phyloP scores from a whole-genome alignment of 2,329 filamentous ascomycete species.

The Talaromyces sp. region DNA sequence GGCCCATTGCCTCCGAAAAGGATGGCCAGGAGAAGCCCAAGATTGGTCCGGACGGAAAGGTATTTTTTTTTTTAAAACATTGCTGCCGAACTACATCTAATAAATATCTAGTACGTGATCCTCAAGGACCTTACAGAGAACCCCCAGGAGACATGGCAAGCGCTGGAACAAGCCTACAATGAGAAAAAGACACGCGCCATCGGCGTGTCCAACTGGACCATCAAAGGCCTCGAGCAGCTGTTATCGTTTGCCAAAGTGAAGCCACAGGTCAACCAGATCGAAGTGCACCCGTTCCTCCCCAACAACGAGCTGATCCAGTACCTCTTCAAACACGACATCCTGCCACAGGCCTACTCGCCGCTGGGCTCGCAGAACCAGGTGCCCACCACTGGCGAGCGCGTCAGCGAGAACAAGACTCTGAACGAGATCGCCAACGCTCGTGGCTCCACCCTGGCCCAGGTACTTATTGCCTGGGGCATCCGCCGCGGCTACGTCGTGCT shows the following conservation, averaged over 20 bases:
- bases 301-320: constrained; percentile 41
- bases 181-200: constrained; percentile 65
- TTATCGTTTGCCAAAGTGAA: constrained; percentile 39
- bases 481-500: constrained; percentile 63
- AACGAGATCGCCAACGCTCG: constrained; percentile 56
- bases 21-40: constrained; percentile 44
- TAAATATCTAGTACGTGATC: constrained; percentile 49
- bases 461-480: constrained; percentile 62
- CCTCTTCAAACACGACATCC: constrained; percentile 37
- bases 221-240: constrained; percentile 46
- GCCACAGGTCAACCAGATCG: constrained; percentile 43
- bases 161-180: constrained; percentile 57
- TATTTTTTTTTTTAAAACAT: constrained; percentile 16
- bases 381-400: constrained; percentile 63
- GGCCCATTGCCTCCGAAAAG: constrained; percentile 49
- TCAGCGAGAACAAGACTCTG: constrained; percentile 55
- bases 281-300: constrained; percentile 46
- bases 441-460: constrained; percentile 56
- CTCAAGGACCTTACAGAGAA: constrained; percentile 63
- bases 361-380: constrained; percentile 65
- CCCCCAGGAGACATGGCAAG: constrained; percentile 60
- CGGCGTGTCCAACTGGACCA: constrained; percentile 71
- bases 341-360: constrained; percentile 41
- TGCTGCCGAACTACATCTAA: neutral
- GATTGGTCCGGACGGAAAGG: constrained; percentile 50